Evolutionary conservation across 2,329 filamentous ascomycete genomes (phyloP), one percentile per base, ranked within the genome.

Genomic region (Metarhizium anisopliae): DNA sequence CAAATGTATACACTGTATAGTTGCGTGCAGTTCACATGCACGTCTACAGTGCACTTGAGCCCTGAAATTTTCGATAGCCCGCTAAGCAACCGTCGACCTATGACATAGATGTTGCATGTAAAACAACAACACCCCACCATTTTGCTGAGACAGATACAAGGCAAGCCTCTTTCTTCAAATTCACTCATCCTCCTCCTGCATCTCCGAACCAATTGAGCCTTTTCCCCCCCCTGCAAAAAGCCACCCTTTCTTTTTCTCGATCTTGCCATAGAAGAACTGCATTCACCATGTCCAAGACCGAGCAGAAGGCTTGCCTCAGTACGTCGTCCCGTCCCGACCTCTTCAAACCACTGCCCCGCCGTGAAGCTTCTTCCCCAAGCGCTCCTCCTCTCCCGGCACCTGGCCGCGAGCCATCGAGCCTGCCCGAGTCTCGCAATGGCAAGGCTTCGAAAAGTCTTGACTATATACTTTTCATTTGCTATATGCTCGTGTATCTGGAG

Each of bases 231-330:
- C 10, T 25, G 1, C 29, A 36, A 40, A 51, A 47, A 20, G 14
- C 2, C 7, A 38, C 7, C 16, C 35, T 47, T 25, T 18, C 10
- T 6, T 35, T 55, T 49, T 36, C 35, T 29, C 45, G 13, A 25
- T 54, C 49, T 45, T 40, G 47, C 18, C 35, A 32, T 30, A 42
- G 13, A 18, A 52, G 38, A 51, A 40, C 25, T 35, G 58, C 57
- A 57, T 56, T 63, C 68, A 71, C 64, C 65, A 80, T 79, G 76
- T 73, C 77, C 69, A 76, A 76, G 66, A 76, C 79, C 66, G 77
- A 79, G 61, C 80, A 83, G 55, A 83, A 83, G 70, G 80, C 80
- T 66, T 83, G 80, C 72, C 77, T 83, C 69, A 83, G 79, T 82
- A 81, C 70, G 79, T 81, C 70, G 60, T 66, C 66, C 63, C 61